Evolutionary conservation across 169 alveolate genomes (phyloP).

Genomic region (Neospora caninum): DNA sequence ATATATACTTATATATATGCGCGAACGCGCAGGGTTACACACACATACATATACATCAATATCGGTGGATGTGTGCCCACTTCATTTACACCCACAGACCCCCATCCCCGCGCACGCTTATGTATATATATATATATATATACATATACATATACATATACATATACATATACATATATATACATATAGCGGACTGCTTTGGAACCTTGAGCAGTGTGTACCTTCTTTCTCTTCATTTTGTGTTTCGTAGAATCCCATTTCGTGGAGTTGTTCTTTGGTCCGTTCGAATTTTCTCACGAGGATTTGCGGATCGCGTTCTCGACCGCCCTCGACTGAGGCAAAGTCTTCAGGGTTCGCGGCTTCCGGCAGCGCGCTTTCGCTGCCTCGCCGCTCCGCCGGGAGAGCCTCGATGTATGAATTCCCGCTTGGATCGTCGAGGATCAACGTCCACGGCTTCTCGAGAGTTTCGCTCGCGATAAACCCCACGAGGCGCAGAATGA

Average conservation of each 20-base stretch:
- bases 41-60: too few relatives aligned
- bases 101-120: not conserved
- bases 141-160: not conserved
- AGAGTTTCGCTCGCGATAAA: not conserved
- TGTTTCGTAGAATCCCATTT: conserved; percentile 84
- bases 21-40: too few relatives aligned
- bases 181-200: not conserved
- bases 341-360: not conserved
- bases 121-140: too few relatives aligned
- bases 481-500: not conserved
- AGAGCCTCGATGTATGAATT: conserved; percentile 92
- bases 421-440: conserved; percentile 97
- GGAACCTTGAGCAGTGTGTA: not conserved
- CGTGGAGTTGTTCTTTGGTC: conserved; percentile 85
- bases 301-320: conserved; percentile 71
- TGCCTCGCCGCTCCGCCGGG: conserved; percentile 60
- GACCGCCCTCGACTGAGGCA: not conserved
- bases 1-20: too few relatives aligned
- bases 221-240: conserved; percentile 55
- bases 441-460: conserved; percentile 82
- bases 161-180: not conserved
- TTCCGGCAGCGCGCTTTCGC: not conserved
- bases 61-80: too few relatives aligned
- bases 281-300: conserved; percentile 74
- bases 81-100: too few relatives aligned